Conservation (phyloP, 2,329 filamentous ascomycete genomes). For the Diaporthe ilicicola region DNA sequence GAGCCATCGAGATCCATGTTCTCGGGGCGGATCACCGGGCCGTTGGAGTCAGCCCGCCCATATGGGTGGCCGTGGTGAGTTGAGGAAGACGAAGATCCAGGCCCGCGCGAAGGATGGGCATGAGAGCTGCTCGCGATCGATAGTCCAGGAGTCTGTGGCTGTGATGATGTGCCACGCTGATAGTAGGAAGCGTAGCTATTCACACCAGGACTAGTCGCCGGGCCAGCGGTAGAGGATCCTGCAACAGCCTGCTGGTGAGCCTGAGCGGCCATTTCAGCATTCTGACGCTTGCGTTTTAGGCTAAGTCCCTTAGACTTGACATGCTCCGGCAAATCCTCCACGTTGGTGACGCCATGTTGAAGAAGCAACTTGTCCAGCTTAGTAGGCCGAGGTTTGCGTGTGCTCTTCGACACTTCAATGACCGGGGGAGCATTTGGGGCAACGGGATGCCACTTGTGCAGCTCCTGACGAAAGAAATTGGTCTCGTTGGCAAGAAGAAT, state of each 20-base stretch:
- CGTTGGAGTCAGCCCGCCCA: conserved; percentile 35
- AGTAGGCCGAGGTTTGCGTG: conserved; percentile 92
- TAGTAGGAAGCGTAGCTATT: conserved; percentile 44
- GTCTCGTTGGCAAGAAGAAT: conserved; percentile 91
- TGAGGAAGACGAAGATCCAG: conserved; percentile 46
- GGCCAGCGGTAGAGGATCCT: conserved; percentile 33
- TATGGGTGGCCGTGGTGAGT: conserved; percentile 44
- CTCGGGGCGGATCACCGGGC: conserved; percentile 43
- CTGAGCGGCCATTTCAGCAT: conserved; percentile 59
- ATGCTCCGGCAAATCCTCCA: conserved; percentile 87
- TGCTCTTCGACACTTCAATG: conserved; percentile 87
- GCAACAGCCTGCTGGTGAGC: conserved; percentile 33
- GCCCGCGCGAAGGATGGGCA: conserved; percentile 44
- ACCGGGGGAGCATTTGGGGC: conserved; percentile 87
- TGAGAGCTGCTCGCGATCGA: conserved; percentile 43
- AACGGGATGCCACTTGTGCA: conserved; percentile 94
- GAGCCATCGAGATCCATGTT: conserved; percentile 50
- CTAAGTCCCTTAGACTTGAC: conserved; percentile 81
- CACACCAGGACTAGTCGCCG: conserved; percentile 48
- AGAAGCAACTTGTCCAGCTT: conserved; percentile 96
- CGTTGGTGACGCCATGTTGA: conserved; percentile 87
- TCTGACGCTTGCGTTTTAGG: conserved; percentile 75
- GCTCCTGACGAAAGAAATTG: conserved; percentile 96
- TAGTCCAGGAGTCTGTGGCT: conserved; percentile 48
- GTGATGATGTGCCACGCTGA: conserved; percentile 44